Conservation (phyloP, 1,139 yeast genomes). For the Debaryomycetaceae sp. region DNA sequence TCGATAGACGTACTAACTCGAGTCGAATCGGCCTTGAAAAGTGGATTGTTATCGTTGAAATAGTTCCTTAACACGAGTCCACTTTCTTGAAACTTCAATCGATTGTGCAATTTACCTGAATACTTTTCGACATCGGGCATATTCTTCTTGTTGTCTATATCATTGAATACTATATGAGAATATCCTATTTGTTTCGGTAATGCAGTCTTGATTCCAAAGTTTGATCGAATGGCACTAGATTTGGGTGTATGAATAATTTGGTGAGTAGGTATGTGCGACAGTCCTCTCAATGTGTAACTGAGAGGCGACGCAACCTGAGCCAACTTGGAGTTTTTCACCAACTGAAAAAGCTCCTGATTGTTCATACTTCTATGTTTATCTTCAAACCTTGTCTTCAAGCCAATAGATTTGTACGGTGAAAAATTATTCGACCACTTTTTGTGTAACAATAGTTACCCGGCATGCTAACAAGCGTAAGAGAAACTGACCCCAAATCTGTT, state of each 20-base stretch:
- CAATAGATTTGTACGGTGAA: not conserved
- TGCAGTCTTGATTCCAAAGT: slow-evolving; percentile 43
- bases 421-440: not conserved
- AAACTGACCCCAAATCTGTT: slow-evolving; percentile 37
- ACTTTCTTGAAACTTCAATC: slow-evolving; percentile 42
- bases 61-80: slow-evolving; percentile 36
- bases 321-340: slow-evolving; percentile 41
- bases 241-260: slow-evolving; percentile 45
- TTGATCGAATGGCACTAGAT: slow-evolving; percentile 40
- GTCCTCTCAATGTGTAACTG: slow-evolving; percentile 30
- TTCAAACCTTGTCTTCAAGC: slow-evolving; percentile 1
- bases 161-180: slow-evolving; percentile 42
- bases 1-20: slow-evolving; percentile 14
- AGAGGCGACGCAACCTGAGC: slow-evolving; percentile 48
- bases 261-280: slow-evolving; percentile 36
- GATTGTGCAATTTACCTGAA: slow-evolving; percentile 36
- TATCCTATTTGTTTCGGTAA: slow-evolving; percentile 43
- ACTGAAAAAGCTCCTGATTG: slow-evolving; percentile 35
- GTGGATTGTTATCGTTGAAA: slow-evolving; percentile 28
- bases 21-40: slow-evolving; percentile 26
- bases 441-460: not conserved
- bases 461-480: slow-evolving; percentile 31
- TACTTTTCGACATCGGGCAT: slow-evolving; percentile 50
- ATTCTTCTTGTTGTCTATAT: slow-evolving; percentile 39
- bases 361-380: slow-evolving; percentile 4